These are phyloP conservation scores for Beauveria bassiana DNA, from an alignment of 2,329 filamentous ascomycete genomes.

Conservation along the genomic window DNA sequence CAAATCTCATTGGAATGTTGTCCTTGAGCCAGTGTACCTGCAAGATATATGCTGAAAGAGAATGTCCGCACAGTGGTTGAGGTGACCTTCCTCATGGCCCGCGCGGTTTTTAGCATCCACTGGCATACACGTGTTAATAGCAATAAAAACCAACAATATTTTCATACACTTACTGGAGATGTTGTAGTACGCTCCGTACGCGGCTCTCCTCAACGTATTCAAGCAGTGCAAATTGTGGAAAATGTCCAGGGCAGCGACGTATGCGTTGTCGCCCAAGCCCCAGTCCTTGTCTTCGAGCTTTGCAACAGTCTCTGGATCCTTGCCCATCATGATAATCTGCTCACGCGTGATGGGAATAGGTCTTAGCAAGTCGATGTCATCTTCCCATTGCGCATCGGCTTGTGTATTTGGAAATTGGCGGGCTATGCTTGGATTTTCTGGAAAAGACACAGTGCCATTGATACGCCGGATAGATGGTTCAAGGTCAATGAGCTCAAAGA, in stretches of 20 bases:
- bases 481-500: neutral
- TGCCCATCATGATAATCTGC: neutral
- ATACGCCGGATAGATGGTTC: neutral
- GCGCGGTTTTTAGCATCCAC: neutral
- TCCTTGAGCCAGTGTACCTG: neutral
- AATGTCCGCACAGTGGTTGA: neutral
- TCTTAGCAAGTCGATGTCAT: neutral
- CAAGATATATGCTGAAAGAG: slow-evolving; percentile 2
- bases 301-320: neutral
- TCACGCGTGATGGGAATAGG: neutral
- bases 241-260: neutral
- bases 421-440: neutral
- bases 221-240: slow-evolving; percentile 5
- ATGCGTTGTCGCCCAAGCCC: neutral
- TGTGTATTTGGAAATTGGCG: neutral
- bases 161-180: neutral
- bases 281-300: slow-evolving; percentile 1
- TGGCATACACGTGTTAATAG: neutral
- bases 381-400: neutral
- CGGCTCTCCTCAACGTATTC: neutral
- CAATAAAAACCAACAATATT: neutral
- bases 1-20: neutral
- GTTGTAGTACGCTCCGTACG: neutral
- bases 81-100: neutral
- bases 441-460: neutral